Percentiles rank a stretch among this genome's conserved stretches.
Evolutionary conservation across 73 alveolate genomes (phyloP).

Genomic region (Durusdinium trenchii): DNA sequence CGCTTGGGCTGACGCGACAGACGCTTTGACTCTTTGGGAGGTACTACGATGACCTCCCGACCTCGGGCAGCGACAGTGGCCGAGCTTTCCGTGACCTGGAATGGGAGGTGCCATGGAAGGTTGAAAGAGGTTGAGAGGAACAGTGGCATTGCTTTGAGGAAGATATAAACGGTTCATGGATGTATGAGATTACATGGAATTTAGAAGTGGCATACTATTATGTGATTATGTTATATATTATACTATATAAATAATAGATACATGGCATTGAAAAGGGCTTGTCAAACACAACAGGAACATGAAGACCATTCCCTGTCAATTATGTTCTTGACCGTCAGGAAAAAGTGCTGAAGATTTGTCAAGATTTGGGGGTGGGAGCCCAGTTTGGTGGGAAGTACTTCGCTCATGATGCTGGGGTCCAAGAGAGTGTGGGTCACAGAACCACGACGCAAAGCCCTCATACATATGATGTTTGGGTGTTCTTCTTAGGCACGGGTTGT

Average conservation of each 20-base stretch:
- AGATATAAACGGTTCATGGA: too few species aligned
- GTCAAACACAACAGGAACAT: too few species aligned
- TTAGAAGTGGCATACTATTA: too few species aligned
- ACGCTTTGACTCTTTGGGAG: background rate
- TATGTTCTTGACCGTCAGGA: background rate
- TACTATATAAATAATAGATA: too few species aligned
- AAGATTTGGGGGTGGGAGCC: slow-evolving; percentile 92
- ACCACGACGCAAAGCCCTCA: background rate
- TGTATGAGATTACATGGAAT: too few species aligned
- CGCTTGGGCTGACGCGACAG: too few species aligned
- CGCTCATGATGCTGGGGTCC: slow-evolving; percentile 71
- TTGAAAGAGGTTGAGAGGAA: background rate
- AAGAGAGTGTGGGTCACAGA: background rate
- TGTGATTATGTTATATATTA: too few species aligned
- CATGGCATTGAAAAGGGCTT: too few species aligned
- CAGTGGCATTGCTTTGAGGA: background rate
- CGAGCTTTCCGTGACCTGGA: slow-evolving; percentile 95
- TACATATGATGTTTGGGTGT: background rate
- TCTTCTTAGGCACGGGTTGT: slow-evolving; percentile 26
- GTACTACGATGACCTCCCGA: slow-evolving; percentile 84
- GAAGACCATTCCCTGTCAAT: too few species aligned
- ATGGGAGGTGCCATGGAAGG: slow-evolving; percentile 59
- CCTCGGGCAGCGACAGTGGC: slow-evolving; percentile 90
- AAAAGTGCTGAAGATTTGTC: slow-evolving; percentile 82
- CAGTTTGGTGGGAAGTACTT: slow-evolving; percentile 96